These are phyloP conservation scores for Turritis glabra DNA, from an alignment of 345 rosid species.

Conservation along the genomic window DNA sequence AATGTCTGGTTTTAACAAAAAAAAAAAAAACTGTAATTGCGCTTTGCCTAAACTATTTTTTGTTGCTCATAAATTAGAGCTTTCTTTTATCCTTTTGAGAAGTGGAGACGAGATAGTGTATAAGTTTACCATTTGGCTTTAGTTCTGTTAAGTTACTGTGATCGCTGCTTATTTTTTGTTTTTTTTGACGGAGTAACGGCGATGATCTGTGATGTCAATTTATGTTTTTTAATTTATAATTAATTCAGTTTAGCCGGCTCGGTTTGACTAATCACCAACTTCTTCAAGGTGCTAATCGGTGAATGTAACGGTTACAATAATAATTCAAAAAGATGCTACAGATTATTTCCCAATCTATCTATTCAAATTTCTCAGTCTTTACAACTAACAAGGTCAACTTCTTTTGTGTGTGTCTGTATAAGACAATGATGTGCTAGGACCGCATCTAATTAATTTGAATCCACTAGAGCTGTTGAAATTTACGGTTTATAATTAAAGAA, in stretches of 20 bases:
- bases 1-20: neutral
- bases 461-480: neutral
- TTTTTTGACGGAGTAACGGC: neutral
- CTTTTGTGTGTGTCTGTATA: neutral
- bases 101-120: neutral
- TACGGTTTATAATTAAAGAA: neutral
- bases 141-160: neutral
- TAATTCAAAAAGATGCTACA: neutral
- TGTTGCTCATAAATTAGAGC: constrained; percentile 28
- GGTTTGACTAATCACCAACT: neutral
- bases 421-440: constrained; percentile 1
- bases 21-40: constrained; percentile 29
- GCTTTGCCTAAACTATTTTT: constrained; percentile 16
- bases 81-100: neutral
- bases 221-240: neutral
- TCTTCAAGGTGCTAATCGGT: neutral
- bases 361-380: neutral
- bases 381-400: neutral
- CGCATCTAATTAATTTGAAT: neutral
- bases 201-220: neutral
- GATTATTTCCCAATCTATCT: neutral
- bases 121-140: neutral
- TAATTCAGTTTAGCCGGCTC: neutral
- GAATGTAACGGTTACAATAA: neutral
- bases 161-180: neutral